A percentile compares a stretch with the other conserved stretches of the same genome.
Conservation (phyloP, 164 flowering plant species). For the Liriodendron chinense region DNA sequence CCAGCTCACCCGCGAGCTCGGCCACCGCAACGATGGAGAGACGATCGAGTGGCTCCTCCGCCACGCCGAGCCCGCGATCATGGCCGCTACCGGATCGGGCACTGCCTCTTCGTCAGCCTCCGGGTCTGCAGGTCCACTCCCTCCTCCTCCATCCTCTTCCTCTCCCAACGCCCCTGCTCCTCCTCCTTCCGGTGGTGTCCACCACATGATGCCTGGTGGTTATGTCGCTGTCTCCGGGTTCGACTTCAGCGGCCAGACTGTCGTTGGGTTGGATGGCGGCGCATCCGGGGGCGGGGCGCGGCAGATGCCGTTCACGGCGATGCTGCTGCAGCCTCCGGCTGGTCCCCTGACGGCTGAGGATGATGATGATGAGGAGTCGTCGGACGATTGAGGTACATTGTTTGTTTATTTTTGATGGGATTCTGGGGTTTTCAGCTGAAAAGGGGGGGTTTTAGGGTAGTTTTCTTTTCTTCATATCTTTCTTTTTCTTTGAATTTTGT, state of each 20-base stretch:
- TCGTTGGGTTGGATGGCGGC: conserved; percentile 8
- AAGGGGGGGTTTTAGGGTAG: not conserved
- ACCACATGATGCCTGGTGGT: conserved; percentile 1
- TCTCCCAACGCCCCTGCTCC: conserved; percentile 14
- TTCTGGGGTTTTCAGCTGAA: not conserved
- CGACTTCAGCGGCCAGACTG: conserved; percentile 30
- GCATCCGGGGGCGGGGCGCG: conserved; percentile 26
- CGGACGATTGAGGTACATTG: not conserved
- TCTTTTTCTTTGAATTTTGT: not conserved
- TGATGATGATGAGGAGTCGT: conserved; percentile 10
- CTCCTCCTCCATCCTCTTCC: conserved; percentile 1
- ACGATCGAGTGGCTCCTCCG: conserved; percentile 70
- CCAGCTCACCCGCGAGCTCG: conserved; percentile 67
- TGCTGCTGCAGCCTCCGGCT: conserved; percentile 46
- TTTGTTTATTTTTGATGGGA: not conserved
- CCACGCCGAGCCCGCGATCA: conserved; percentile 57
- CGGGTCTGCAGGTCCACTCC: conserved; percentile 16
- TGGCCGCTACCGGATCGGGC: conserved; percentile 57
- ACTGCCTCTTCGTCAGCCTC: conserved; percentile 24
- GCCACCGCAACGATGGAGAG: conserved; percentile 62
- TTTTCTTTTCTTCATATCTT: not conserved
- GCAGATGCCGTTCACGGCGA: conserved; percentile 62
- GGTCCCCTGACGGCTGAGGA: conserved; percentile 12
- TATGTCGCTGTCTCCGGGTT: conserved; percentile 13
- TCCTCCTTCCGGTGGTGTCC: conserved; percentile 15